Evolutionary conservation across 2,329 filamentous ascomycete species (phyloP), one percentile per base, ranked within the genome.

Genomic region (Verticillium nubilum): DNA sequence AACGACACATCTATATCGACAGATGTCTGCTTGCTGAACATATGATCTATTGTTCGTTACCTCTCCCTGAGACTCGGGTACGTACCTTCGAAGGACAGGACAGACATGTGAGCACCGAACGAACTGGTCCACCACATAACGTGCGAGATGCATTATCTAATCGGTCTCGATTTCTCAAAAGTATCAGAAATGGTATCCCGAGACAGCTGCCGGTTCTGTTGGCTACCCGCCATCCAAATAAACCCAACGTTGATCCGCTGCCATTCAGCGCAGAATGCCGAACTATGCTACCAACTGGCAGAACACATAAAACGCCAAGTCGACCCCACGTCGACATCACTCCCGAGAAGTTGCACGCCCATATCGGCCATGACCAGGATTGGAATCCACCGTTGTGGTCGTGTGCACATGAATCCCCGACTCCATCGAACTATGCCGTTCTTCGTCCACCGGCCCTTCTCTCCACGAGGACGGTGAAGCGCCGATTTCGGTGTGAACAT

Each of bases 401-500:
- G 64, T 65, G 3, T 57, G 60, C 52, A 65, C 62, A n/a, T 61
- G 61, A 12, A 65, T 65, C 23, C 64, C 64, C 5, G 42, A 61
- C 54, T 64, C 62, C 0, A 58, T 52, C 12, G 62, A 64, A 27
- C 29, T 58, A 27, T 42, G 17, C 56, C 56, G n/a, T 17, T 37
- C 33, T 7, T 27, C 33, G 35, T 56, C 37, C 33, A 28, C 54
- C 54, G 7, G n/a, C 28, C n/a, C 37, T 42, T 54, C 13, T 27
- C 1, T 60, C 54, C 9, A 35, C 58, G 17, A 54, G 3, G 42
- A 47, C 2, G 42, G 42, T 23, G 42, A 23, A 10, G 42, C 27
- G 47, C 58, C 62, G 28, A 73, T 72, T 26, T 73, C 64, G 28
- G 71, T 73, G 52, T 65, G 66, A 12, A 73, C 71, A 28, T 72